Evolutionary conservation across 768 basidiomycete species (phyloP).

Genomic region (Lentinula lateritia): DNA sequence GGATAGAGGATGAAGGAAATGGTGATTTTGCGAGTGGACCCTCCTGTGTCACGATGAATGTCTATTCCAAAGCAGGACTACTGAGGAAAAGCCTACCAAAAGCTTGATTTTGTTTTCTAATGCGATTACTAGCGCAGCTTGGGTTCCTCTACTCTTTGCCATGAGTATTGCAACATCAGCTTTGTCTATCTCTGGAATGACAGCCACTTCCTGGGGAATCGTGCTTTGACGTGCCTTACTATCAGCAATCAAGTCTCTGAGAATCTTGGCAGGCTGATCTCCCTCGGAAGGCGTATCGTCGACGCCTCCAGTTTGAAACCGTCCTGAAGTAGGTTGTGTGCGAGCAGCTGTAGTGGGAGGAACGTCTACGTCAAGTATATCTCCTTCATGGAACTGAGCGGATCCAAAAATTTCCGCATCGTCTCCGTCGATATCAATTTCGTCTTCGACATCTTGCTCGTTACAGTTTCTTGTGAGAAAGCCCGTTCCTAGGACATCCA

Average conservation of each 20-base stretch:
- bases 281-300: conserved; percentile 30
- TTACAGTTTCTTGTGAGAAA: conserved; percentile 56
- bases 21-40: not conserved
- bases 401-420: conserved; percentile 63
- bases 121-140: conserved; percentile 42
- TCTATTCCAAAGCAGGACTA: not conserved
- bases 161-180: conserved; percentile 43
- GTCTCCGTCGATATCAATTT: conserved; percentile 77
- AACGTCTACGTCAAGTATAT: conserved; percentile 42
- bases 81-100: conserved; percentile 36
- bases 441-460: conserved; percentile 69
- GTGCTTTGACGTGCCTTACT: conserved; percentile 31
- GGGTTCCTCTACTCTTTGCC: conserved; percentile 45
- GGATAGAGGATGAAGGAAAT: conserved; percentile 33
- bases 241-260: conserved; percentile 50
- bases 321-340: conserved; percentile 5
- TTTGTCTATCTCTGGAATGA: conserved; percentile 36
- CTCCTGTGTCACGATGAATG: not conserved
- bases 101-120: conserved; percentile 58
- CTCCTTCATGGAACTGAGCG: conserved; percentile 72
- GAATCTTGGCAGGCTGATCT: conserved; percentile 27
- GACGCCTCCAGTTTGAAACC: conserved; percentile 10
- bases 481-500: conserved; percentile 51
- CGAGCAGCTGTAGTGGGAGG: conserved; percentile 4
- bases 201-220: conserved; percentile 28